These are phyloP conservation scores for Chrysanthemum lavandulifolium DNA, from an alignment of 129 eudicot species.

Conservation along the genomic window DNA sequence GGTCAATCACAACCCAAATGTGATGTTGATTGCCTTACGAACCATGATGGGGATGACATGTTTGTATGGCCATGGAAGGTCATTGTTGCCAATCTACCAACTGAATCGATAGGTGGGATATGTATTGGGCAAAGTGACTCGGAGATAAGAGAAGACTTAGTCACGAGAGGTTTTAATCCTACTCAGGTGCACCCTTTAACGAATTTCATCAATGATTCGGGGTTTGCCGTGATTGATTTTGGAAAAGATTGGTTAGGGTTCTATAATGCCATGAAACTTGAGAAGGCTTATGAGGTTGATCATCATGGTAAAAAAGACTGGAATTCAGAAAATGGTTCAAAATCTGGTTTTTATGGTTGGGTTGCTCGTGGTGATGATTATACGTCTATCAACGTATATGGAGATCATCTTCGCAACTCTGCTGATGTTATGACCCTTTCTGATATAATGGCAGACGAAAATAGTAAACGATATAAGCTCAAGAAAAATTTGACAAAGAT, in stretches of 20 bases:
- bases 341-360: constrained; percentile 73
- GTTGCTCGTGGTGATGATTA: constrained; percentile 90
- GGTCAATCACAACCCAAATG: constrained; percentile 39
- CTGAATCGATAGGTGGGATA: no score
- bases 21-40: constrained; percentile 36
- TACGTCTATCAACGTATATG: constrained; percentile 36
- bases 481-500: constrained; percentile 57
- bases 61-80: constrained; percentile 97
- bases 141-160: constrained; percentile 61
- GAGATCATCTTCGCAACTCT: constrained; percentile 72
- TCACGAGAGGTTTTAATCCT: constrained; percentile 68
- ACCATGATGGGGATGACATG: constrained; percentile 73
- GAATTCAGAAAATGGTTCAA: constrained; percentile 37
- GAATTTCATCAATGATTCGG: constrained; percentile 78
- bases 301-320: constrained; percentile 81
- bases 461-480: constrained; percentile 46
- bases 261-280: constrained; percentile 79
- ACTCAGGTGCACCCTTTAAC: constrained; percentile 63
- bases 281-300: constrained; percentile 72
- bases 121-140: constrained; percentile 74
- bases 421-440: constrained; percentile 69
- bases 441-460: constrained; percentile 70
- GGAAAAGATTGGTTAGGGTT: constrained; percentile 77
- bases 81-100: constrained; percentile 62
- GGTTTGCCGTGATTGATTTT: constrained; percentile 67